Conservation (phyloP, 2,329 filamentous ascomycete species). For the Diatrype stigma region DNA sequence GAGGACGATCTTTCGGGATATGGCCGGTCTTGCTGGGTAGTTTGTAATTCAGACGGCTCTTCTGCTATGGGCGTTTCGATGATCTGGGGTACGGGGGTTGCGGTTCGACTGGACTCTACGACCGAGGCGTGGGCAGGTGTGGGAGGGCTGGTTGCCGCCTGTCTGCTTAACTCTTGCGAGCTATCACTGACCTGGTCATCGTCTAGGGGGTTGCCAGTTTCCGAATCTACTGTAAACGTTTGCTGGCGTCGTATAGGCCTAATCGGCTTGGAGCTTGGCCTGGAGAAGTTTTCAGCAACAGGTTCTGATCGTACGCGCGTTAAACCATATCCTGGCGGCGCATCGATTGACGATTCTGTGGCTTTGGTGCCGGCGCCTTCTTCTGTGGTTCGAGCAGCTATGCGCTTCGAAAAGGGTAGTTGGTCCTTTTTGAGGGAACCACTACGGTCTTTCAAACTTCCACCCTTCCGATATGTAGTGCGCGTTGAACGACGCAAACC, state of each 20-base stretch:
- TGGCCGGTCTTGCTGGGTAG: slow-evolving; percentile 23
- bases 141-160: slow-evolving; percentile 13
- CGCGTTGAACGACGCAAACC: slow-evolving; percentile 84
- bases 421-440: slow-evolving; percentile 79
- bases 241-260: slow-evolving; percentile 44
- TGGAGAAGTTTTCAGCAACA: slow-evolving; percentile 58
- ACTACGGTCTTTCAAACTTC: slow-evolving; percentile 81
- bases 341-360: slow-evolving; percentile 37
- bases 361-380: slow-evolving; percentile 36
- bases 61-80: slow-evolving; percentile 60
- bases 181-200: slow-evolving; percentile 49
- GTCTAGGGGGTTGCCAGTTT: slow-evolving; percentile 24
- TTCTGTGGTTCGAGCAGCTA: slow-evolving; percentile 58
- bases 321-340: slow-evolving; percentile 48
- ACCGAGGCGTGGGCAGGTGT: slow-evolving; percentile 15
- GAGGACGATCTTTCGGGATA: slow-evolving; percentile 54
- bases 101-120: slow-evolving; percentile 15
- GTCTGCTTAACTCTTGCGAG: slow-evolving; percentile 30
- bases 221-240: slow-evolving; percentile 43
- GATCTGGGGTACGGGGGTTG: slow-evolving; percentile 49
- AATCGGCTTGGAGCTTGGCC: slow-evolving; percentile 57
- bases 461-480: slow-evolving; percentile 82
- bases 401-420: slow-evolving; percentile 69
- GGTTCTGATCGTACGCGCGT: slow-evolving; percentile 69
- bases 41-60: slow-evolving; percentile 22